Conservation (phyloP, 179 eudicot species). For the Corrigiola litoralis region DNA sequence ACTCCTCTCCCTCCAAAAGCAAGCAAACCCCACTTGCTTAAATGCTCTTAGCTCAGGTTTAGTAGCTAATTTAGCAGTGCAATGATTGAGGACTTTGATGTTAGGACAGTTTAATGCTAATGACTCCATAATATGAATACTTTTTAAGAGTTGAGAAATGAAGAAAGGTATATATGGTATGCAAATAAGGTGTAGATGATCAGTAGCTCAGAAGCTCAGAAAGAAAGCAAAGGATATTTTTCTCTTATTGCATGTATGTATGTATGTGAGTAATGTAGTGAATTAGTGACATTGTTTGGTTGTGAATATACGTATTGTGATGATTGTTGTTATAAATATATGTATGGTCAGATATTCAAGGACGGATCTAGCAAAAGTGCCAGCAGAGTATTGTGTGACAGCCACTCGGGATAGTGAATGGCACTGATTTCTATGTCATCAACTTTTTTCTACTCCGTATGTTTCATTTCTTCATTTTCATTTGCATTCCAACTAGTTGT, state of each 20-base stretch:
- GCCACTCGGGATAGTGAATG: constrained; percentile 16
- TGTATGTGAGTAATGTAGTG: no score
- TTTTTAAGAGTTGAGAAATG: background rate
- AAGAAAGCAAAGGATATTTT: background rate
- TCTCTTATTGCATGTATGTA: no score
- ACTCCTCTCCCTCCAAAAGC: constrained; percentile 14
- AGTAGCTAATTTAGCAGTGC: background rate
- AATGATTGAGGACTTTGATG: constrained; percentile 1
- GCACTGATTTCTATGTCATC: constrained; percentile 13
- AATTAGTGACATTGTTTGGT: no score
- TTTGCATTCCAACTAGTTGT: no score
- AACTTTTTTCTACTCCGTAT: background rate
- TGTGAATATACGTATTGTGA: no score
- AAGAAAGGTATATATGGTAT: background rate
- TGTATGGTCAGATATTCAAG: constrained; percentile 17
- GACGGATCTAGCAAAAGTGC: constrained; percentile 17
- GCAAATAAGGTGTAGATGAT: background rate
- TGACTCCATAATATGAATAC: constrained; percentile 47
- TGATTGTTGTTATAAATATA: no score
- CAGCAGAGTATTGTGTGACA: background rate
- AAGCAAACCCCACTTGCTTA: constrained; percentile 36
- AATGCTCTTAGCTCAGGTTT: constrained; percentile 11
- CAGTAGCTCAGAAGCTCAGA: no score
- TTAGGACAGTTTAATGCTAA: constrained; percentile 27
- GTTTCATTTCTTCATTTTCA: no score